These are phyloP conservation scores for Phlegmacium glaucopus DNA, from an alignment of 768 basidiomycete species.

Conservation along the genomic window DNA sequence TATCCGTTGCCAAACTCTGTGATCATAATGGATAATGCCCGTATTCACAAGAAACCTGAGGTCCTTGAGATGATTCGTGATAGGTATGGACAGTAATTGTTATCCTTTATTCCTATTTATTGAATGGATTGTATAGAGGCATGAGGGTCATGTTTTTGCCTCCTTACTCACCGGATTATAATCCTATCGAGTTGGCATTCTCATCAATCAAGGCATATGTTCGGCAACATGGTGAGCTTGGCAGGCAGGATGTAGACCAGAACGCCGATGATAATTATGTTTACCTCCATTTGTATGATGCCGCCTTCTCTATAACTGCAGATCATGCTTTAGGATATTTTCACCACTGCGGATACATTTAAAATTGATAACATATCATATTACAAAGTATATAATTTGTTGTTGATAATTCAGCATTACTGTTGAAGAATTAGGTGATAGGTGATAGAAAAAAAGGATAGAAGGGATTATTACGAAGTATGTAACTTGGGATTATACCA, in stretches of 20 bases:
- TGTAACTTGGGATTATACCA: no score
- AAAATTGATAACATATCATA: background rate
- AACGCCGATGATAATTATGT: conserved; percentile 1
- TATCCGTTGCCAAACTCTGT: conserved; percentile 31
- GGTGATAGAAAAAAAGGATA: background rate
- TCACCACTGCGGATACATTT: conserved; percentile 4
- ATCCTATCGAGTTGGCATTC: conserved; percentile 32
- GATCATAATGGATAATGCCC: conserved; percentile 17
- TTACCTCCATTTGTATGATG: conserved; percentile 2
- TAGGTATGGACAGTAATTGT: conserved; percentile 1
- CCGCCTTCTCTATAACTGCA: background rate
- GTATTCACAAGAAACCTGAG: conserved; percentile 11
- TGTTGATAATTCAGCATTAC: background rate
- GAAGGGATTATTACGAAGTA: background rate
- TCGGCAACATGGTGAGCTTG: background rate
- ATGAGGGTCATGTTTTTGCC: conserved; percentile 26
- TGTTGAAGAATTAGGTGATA: no score
- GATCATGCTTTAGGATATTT: conserved; percentile 1
- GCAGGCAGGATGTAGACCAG: conserved; percentile 1
- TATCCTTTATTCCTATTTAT: background rate
- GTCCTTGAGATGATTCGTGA: conserved; percentile 7
- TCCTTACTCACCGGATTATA: conserved; percentile 35
- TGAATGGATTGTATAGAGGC: conserved; percentile 9
- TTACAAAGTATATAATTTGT: background rate
- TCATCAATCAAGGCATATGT: conserved; percentile 14